These are phyloP conservation scores for Knoxia roxburghii DNA, from an alignment of 257 asterid species.

Conservation along the genomic window DNA sequence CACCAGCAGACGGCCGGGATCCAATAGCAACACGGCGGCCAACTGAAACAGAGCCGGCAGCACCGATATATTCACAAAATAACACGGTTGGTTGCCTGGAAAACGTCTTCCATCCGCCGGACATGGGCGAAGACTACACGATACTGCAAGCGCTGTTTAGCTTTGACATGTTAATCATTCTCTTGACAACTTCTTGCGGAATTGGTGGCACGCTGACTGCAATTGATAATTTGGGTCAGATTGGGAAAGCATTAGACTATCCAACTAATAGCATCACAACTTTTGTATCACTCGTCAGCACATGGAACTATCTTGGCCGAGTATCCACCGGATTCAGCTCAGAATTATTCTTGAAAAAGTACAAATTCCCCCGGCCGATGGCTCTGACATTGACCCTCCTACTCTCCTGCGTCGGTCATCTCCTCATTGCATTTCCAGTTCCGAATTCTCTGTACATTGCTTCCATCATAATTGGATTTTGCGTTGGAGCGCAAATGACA, in stretches of 20 bases:
- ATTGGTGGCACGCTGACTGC: slow-evolving; percentile 55
- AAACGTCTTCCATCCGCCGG: slow-evolving; percentile 32
- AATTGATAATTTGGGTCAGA: slow-evolving; percentile 53
- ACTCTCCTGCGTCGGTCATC: slow-evolving; percentile 45
- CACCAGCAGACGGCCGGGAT: slow-evolving; percentile 10
- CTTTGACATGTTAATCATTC: slow-evolving; percentile 43
- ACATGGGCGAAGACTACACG: slow-evolving; percentile 44
- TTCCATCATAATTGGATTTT: slow-evolving; percentile 42
- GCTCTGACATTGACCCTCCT: slow-evolving; percentile 37
- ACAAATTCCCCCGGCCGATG: slow-evolving; percentile 44
- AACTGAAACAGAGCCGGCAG: background rate
- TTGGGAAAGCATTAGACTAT: slow-evolving; percentile 45
- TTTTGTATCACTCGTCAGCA: slow-evolving; percentile 54
- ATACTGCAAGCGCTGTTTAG: slow-evolving; percentile 49
- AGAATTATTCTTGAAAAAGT: slow-evolving; percentile 35
- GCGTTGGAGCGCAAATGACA: slow-evolving; percentile 62
- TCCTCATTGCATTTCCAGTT: slow-evolving; percentile 44
- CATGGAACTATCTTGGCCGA: slow-evolving; percentile 54
- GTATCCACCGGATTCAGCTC: slow-evolving; percentile 41
- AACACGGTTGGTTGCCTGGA: slow-evolving; percentile 15
- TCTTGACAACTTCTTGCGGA: slow-evolving; percentile 32
- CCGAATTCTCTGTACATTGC: slow-evolving; percentile 36
- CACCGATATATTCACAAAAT: background rate
- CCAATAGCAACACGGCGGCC: background rate
- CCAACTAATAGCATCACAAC: slow-evolving; percentile 36